phyloP scores from a whole-genome alignment of 106 monocot species.

The Dendrobium nobile region DNA sequence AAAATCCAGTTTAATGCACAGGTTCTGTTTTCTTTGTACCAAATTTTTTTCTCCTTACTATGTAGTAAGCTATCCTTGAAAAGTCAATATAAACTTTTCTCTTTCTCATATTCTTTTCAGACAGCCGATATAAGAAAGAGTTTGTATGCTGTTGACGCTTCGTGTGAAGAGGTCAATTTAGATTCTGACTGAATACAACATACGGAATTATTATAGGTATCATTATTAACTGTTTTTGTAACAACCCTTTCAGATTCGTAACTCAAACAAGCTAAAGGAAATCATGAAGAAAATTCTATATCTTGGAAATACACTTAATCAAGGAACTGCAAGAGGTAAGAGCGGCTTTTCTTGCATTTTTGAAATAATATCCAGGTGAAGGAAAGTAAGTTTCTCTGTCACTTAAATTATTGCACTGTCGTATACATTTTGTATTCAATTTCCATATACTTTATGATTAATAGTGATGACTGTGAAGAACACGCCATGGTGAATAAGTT shows the following conservation, averaged over 20 bases:
- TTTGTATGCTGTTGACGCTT: slow-evolving; percentile 50
- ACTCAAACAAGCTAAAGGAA: slow-evolving; percentile 83
- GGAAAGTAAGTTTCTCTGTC: neutral
- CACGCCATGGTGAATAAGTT: neutral
- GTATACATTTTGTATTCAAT: neutral
- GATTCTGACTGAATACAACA: neutral
- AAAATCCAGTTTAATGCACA: slow-evolving; percentile 16
- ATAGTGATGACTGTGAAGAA: neutral
- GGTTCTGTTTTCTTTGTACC: neutral
- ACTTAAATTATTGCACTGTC: neutral
- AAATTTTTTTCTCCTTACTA: neutral
- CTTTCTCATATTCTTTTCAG: slow-evolving; percentile 31
- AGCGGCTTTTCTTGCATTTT: neutral
- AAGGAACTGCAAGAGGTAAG: slow-evolving; percentile 92
- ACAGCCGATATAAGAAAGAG: slow-evolving; percentile 59
- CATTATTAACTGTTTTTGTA: neutral
- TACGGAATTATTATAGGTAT: neutral
- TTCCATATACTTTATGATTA: neutral
- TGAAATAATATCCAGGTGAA: neutral
- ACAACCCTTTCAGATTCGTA: slow-evolving; percentile 41
- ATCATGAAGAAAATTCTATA: slow-evolving; percentile 88
- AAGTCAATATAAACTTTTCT: neutral
- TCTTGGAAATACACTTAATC: slow-evolving; percentile 88
- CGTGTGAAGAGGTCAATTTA: slow-evolving; percentile 66
- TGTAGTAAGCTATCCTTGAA: neutral